Evolutionary conservation across 257 asterid genomes (phyloP), one percentile per base, ranked within the genome.

Genomic region (Scutellaria galericulata): DNA sequence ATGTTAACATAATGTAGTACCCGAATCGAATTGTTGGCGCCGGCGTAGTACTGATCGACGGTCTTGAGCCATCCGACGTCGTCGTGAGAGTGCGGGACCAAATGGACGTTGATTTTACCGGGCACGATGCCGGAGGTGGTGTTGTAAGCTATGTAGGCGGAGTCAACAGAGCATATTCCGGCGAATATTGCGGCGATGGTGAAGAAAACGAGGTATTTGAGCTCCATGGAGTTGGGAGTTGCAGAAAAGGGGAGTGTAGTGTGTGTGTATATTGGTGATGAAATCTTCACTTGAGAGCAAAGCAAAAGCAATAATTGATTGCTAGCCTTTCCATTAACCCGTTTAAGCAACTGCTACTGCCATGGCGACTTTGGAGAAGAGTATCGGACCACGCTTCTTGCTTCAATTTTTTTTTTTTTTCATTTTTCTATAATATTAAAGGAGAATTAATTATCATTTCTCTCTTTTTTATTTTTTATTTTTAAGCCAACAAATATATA

Each of bases 61-160:
- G 96, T 85, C 80, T 89, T 89, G 76, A 89, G 79, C 96, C 96
- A 89, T 46, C 96, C 96, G 70, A 89, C 96, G 73, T 89, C 96
- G 73, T 89, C 93, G 79, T 89, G 96, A 37, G 93, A 71, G 88
- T 89, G 96, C 66, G 96, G 91, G 20, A 89, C 96, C 80, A 89
- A 70, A 80, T 89, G 96, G 51, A 89, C 93, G 78, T 89, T 89
- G 71, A 89, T 22, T 57, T 84, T 89, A 42, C 62, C 72, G 5
- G 90, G 79, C 41, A 66, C 79, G 42, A 81, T 70, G 14, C 77
- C 84, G 15, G 78, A 50, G 68, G 84, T 56, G 5, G 91, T 87
- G 77, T 87, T 87, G 80, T 89, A 89, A 4, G 76, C 69, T 66
- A 83, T 75, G 68, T 78, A 89, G 69, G 64, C 67, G 75, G 91